Evolutionary conservation across 2,329 filamentous ascomycete genomes (phyloP), one percentile per base, ranked within the genome.

Genomic region (Cladosporium velox): DNA sequence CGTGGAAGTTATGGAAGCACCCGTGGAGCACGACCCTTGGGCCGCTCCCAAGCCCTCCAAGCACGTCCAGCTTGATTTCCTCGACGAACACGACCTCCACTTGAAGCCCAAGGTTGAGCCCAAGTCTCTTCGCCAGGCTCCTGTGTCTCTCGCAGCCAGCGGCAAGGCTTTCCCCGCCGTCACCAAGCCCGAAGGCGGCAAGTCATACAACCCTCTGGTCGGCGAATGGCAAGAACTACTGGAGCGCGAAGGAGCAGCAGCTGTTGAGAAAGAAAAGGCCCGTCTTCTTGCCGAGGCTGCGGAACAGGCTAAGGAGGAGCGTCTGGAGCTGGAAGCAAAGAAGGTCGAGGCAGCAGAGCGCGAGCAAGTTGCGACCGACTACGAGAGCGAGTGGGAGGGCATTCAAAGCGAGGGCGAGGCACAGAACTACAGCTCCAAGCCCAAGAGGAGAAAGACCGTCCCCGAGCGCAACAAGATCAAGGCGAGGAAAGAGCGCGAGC

Each of bases 181-280:
- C 0, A 84, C 86, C 68, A 91, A 88, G 74, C 95, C 95, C 1
- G 85, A 88, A 7, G 92, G 90, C 18, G 93, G 92, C 67, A 92
- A 90, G 78, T 96, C 92, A 72, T 99, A 99, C 82, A 99, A 99
- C 77, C 95, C 95, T 0, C 82, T 87, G 6, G 96, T 96, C 72
- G 86, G 88, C 69, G 93, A 97, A 69, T 99, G 96, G 85, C 90
- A 93, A 72, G 84, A 87, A 10, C 86, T 94, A 18, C 81, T 97
- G 54, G 84, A 86, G 24, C 83, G 87, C 51, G 92, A 96, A 78
- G 91, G 92, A 55, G 85, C 89, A 65, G 92, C 91, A 79, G 93
- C 90, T 15, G 83, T 97, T 1, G 90, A 90, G 69, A 87, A 88
- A 0, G 94, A 98, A 79, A 86, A 88, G 76, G 88, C 90, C 77